These are phyloP conservation scores for Chiua virens DNA, from an alignment of 768 basidiomycete species.

Conservation along the genomic window DNA sequence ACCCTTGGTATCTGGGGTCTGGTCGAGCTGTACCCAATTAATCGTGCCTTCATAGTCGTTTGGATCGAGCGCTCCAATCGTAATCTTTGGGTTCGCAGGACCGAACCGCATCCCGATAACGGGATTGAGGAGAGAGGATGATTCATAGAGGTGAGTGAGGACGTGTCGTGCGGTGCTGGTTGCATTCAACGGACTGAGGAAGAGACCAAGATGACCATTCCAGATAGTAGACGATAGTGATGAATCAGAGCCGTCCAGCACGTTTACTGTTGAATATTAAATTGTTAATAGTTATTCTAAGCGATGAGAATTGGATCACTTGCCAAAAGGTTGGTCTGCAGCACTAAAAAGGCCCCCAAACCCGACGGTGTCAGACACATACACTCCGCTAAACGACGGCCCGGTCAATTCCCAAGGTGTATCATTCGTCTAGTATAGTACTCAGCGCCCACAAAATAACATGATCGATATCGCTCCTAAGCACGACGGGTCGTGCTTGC, in stretches of 20 bases:
- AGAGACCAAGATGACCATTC: slow-evolving; percentile 27
- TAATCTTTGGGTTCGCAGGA: slow-evolving; percentile 27
- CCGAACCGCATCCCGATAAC: slow-evolving; percentile 32
- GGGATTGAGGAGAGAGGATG: slow-evolving; percentile 28
- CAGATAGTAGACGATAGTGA: neutral
- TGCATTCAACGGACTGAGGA: slow-evolving; percentile 23
- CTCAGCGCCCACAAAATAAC: neutral
- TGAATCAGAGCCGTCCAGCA: slow-evolving; percentile 21
- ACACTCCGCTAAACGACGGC: slow-evolving; percentile 18
- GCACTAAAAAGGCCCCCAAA: slow-evolving; percentile 20
- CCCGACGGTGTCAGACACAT: slow-evolving; percentile 18
- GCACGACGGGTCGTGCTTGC: neutral
- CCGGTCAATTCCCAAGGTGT: slow-evolving; percentile 12
- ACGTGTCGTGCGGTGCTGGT: slow-evolving; percentile 9
- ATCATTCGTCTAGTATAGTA: slow-evolving; percentile 14
- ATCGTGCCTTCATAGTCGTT: slow-evolving; percentile 32
- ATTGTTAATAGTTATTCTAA: neutral
- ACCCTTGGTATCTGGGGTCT: slow-evolving; percentile 14
- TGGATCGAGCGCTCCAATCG: slow-evolving; percentile 33
- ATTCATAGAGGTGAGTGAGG: slow-evolving; percentile 19
- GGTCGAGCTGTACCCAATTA: slow-evolving; percentile 27
- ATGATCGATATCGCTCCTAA: neutral
- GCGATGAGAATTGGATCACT: neutral
- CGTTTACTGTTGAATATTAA: slow-evolving; percentile 14
- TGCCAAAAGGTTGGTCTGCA: slow-evolving; percentile 16